Conservation (phyloP, 2,329 filamentous ascomycete species). For the Aureobasidium sp. region DNA sequence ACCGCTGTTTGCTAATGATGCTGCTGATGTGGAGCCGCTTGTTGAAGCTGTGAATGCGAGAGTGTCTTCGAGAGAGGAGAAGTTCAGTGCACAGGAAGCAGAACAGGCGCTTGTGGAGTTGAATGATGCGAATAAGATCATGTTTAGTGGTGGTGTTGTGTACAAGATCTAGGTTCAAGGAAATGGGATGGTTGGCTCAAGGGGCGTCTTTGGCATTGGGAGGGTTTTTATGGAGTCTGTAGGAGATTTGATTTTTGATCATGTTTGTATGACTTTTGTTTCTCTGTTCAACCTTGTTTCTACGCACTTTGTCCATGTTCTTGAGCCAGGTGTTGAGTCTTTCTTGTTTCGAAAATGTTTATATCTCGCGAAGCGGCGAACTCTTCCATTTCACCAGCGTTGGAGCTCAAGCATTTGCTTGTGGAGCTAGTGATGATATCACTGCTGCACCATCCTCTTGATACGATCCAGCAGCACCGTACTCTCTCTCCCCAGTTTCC, state of each 20-base stretch:
- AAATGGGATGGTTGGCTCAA: no score
- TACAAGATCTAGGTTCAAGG: constrained; percentile 34
- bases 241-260: no score
- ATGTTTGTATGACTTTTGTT: no score
- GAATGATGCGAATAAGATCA: constrained; percentile 80
- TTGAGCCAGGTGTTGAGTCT: no score
- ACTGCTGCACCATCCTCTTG: constrained; percentile 52
- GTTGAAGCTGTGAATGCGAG: constrained; percentile 71
- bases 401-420: no score
- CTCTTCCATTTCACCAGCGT: no score
- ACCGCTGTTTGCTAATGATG: constrained; percentile 78
- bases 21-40: constrained; percentile 66
- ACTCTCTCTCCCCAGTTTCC: constrained; percentile 76
- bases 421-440: not conserved
- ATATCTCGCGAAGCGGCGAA: no score
- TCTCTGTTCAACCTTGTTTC: no score
- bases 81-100: constrained; percentile 65
- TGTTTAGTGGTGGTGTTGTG: constrained; percentile 49
- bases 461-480: constrained; percentile 68
- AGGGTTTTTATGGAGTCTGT: no score
- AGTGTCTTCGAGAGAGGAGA: constrained; percentile 47
- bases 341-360: no score
- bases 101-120: constrained; percentile 68
- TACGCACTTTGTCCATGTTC: no score
- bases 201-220: no score